A percentile compares a stretch with the other conserved stretches of the same genome.
phyloP scores from a whole-genome alignment of 1,284 basidiomycete genomes.

The Sporisorium graminicola region DNA sequence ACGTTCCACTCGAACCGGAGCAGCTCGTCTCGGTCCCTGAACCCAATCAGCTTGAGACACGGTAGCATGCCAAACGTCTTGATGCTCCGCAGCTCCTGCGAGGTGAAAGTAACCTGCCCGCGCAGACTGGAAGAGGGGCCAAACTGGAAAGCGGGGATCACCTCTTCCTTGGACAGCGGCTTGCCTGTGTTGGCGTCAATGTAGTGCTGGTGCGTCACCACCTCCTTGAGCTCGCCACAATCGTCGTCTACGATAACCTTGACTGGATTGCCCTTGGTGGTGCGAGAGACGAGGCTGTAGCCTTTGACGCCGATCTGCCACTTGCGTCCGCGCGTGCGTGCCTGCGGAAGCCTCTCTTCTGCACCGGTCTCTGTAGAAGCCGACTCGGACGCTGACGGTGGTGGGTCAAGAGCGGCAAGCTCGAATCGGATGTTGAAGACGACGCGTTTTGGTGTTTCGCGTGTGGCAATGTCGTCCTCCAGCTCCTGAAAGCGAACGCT shows the following conservation, averaged over 20 bases:
- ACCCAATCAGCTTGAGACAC: constrained; percentile 89
- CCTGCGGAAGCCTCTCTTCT: constrained; percentile 45
- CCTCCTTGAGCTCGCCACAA: constrained; percentile 53
- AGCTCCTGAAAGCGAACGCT: constrained; percentile 63
- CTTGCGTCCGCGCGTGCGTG: constrained; percentile 71
- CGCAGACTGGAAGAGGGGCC: constrained; percentile 51
- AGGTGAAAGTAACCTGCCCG: constrained; percentile 82
- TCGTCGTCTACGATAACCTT: constrained; percentile 62
- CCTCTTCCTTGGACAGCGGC: constrained; percentile 78
- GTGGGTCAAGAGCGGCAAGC: constrained; percentile 73
- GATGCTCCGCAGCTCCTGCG: constrained; percentile 85
- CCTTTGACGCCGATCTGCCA: constrained; percentile 92
- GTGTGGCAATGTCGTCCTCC: constrained; percentile 63
- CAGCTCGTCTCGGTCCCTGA: constrained; percentile 75
- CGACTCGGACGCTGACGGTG: constrained; percentile 9
- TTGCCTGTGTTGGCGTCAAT: constrained; percentile 77
- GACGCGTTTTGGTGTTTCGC: constrained; percentile 87
- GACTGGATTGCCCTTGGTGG: constrained; percentile 58
- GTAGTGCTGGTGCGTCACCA: constrained; percentile 72
- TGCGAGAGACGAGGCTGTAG: constrained; percentile 69
- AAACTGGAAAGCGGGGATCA: constrained; percentile 69
- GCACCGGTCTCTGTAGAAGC: constrained; percentile 5
- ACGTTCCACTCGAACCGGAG: constrained; percentile 87
- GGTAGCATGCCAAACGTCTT: constrained; percentile 71
- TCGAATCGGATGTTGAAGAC: constrained; percentile 85